Base-by-base conservation (phyloP, 129 eudicot genomes). In the Arctium minus region DNA sequence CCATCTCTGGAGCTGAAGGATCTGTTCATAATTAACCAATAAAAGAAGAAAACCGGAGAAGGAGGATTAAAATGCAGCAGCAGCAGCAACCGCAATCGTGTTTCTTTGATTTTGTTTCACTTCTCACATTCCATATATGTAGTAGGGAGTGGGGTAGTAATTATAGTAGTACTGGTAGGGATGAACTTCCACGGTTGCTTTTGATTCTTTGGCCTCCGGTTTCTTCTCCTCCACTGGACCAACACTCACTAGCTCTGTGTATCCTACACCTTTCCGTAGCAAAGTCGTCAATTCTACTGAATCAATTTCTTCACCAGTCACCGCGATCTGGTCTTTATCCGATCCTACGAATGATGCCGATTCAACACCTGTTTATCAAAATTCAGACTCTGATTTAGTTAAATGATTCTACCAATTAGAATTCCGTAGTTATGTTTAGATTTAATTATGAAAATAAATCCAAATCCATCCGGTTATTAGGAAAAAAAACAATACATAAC, bases 291-390 rank as follows among this genome's bases (percentile, higher is more conserved):
- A 37, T 12, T 83, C 48, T 3, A 83, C 86, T 5, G 82, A 72
- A 38, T 83, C 86, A 13, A 83, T 78, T 8, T 86, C 86, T 73
- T 82, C 89, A 22, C 89, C 89, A 8, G 81, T 86, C 60, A 86
- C 84, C 17, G 29, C 89, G 13, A 86, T 82, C 72, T 82, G 89
- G 33, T 86, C 81, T 17, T 74, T 86, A 50, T 82, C 60, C 27
- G 79, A 40, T 0, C 86, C 89, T 2, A 48, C 15, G 0, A 82
- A 78, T 4, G 74, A 48, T 0, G 86, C 89, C 2, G 89, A 82
- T 17, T 78, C 86, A 6, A 86, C 89, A 15, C 89, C 88, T 86
- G 82, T 48, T 75, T 5, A 6, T n/a, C 33, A 30, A n/a, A 10
- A 22, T 50, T 31, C 73, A 79, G 17, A 69, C 39, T 5, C 27